phyloP scores from a whole-genome alignment of 306 rosid genomes.

The Cucumis sativus region DNA sequence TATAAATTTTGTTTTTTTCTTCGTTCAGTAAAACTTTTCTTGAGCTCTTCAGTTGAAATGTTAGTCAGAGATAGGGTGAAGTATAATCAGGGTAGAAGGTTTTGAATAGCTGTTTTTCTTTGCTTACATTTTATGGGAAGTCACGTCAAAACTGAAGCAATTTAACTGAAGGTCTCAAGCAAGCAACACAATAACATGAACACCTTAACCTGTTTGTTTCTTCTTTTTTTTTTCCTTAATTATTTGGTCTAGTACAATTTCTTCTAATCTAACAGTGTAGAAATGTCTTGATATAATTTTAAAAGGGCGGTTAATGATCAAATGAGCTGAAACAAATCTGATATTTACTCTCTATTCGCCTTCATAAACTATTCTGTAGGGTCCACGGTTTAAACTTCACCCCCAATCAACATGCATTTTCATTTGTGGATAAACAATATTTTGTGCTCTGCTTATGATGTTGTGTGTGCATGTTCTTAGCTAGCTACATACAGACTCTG shows the following conservation, averaged over 20 bases:
- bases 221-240: neutral
- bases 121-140: neutral
- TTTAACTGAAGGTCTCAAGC: neutral
- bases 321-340: neutral
- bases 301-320: neutral
- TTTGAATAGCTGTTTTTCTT: neutral
- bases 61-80: neutral
- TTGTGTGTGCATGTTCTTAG: neutral
- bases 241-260: neutral
- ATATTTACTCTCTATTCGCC: neutral
- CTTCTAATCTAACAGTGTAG: neutral
- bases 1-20: constrained; percentile 21
- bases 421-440: neutral
- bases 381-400: neutral
- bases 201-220: neutral
- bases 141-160: neutral
- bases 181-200: neutral
- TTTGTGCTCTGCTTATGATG: neutral
- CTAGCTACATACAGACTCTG: neutral
- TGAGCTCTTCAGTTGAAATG: neutral
- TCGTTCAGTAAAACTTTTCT: neutral
- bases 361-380: neutral
- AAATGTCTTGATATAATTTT: neutral
- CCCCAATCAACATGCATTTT: neutral
- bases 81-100: neutral